Base-by-base conservation (phyloP, 2,329 filamentous ascomycete species). In the Gnomoniopsis sp. region DNA sequence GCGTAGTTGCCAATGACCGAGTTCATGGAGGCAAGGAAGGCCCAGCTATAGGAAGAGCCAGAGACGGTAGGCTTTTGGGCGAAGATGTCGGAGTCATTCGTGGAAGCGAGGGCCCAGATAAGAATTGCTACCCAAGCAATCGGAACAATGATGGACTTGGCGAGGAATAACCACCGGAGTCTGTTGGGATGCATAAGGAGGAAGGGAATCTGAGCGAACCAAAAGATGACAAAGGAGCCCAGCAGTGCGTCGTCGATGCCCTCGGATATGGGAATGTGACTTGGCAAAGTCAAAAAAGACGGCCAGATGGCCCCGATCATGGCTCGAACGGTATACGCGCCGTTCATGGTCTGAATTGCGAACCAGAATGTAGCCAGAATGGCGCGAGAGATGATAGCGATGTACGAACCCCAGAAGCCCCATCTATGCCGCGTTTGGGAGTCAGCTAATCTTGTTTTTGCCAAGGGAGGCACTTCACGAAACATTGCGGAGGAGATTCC, bases 311-410 rank as follows among this genome's bases (percentile, higher is more conserved):
- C 70, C 1, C 52, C 52, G 46, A 59, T 55, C 57, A 59, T 59
- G 48, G 26, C 43, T 17, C 53, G 57, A 26, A 59, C 57, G 1
- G 57, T 59, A 19, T 44, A 56, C 2, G 46, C 67, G 8, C 71
- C 71, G 47, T 65, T 65, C 34, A 66, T 68, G 0, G 65, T 68
- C 56, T 73, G 71, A 8, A 72, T 69, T 7, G 68, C 72, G 30
- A 69, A 71, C 72, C 73, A 74, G 53, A 75, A 72, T 15, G 72
- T 66, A 6, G 72, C 72, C n/a, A 71, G 65, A 19, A 72, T 67
- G n/a, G 68, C 71, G 1, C 72, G 66, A 50, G 69, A 68, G 36
- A 74, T 63, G 1, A 74, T 66, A 2, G 69, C 67, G 55, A 71
- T 69, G 48, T 70, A 66, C 12, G 60, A 60, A 41, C 74, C 66